Evolutionary conservation across 257 asterid species (phyloP).

Genomic region (Nemophila menziesii): DNA sequence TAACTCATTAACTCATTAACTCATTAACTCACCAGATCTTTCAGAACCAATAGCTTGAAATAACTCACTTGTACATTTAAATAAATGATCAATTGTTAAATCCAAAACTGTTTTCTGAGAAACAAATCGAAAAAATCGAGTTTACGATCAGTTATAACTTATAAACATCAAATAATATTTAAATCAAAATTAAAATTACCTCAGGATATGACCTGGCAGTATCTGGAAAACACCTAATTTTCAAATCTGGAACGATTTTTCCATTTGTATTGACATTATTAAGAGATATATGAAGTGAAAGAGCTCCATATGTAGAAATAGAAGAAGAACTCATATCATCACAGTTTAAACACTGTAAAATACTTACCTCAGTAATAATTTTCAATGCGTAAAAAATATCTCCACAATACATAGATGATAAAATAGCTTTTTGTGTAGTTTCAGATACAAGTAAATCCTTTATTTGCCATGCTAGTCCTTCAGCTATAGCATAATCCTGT

Average conservation of each 20-base stretch:
- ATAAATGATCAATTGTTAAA: conserved; percentile 46
- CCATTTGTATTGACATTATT: conserved; percentile 30
- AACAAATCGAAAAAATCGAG: conserved; percentile 13
- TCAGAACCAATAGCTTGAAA: conserved; percentile 20
- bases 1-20: too few relatives aligned
- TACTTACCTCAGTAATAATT: conserved; percentile 63
- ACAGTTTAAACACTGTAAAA: conserved; percentile 46
- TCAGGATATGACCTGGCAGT: conserved; percentile 20
- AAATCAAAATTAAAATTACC: conserved; percentile 43
- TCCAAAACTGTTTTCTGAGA: conserved; percentile 35
- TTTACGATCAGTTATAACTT: conserved; percentile 2
- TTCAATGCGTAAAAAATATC: conserved; percentile 46
- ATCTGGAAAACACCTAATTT: conserved; percentile 4
- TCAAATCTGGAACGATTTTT: conserved; percentile 7
- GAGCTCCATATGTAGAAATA: conserved; percentile 58
- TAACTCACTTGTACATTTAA: conserved; percentile 40
- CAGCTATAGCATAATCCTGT: conserved; percentile 53
- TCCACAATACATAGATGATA: conserved; percentile 35
- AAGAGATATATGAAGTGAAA: conserved; percentile 59
- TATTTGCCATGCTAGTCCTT: conserved; percentile 90
- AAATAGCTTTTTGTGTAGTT: conserved; percentile 40
- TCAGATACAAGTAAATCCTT: conserved; percentile 68
- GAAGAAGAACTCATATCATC: conserved; percentile 35
- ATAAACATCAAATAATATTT: neutral
- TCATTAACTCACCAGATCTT: conserved; percentile 15